These are phyloP conservation scores for Botrytis elliptica DNA, from an alignment of 2,329 filamentous ascomycete genomes.

Conservation along the genomic window DNA sequence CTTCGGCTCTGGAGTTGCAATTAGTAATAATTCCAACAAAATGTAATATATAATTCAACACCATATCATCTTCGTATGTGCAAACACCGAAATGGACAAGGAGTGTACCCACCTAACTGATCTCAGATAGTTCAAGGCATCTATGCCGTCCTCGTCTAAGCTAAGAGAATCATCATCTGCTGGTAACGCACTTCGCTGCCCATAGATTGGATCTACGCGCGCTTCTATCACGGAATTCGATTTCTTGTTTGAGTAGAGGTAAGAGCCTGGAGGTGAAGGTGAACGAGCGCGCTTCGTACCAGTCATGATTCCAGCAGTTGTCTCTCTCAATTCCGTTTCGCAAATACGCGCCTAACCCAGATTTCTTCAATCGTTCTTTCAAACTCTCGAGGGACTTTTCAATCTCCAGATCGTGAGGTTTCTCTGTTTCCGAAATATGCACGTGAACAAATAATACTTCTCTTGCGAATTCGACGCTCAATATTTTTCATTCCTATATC, in stretches of 20 bases:
- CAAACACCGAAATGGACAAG: neutral
- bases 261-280: conserved; percentile 18
- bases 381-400: neutral
- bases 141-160: conserved; percentile 61
- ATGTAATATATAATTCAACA: conserved; percentile 43
- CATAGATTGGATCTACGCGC: conserved; percentile 62
- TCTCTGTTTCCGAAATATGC: neutral
- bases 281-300: conserved; percentile 18
- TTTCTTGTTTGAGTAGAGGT: conserved; percentile 11
- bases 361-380: neutral
- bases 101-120: conserved; percentile 62
- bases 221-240: conserved; percentile 32
- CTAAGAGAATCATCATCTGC: conserved; percentile 58
- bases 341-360: neutral
- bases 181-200: conserved; percentile 71
- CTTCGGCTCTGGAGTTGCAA: conserved; percentile 65
- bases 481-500: neutral
- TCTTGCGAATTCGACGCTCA: neutral
- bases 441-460: neutral
- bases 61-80: conserved; percentile 23
- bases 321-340: neutral
- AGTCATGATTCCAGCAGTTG: neutral
- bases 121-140: conserved; percentile 66
- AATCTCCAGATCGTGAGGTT: neutral
- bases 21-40: conserved; percentile 38